Base-by-base conservation (phyloP, 371 early-diverging fungal genomes). In the Basidiobolus meristosporus region DNA sequence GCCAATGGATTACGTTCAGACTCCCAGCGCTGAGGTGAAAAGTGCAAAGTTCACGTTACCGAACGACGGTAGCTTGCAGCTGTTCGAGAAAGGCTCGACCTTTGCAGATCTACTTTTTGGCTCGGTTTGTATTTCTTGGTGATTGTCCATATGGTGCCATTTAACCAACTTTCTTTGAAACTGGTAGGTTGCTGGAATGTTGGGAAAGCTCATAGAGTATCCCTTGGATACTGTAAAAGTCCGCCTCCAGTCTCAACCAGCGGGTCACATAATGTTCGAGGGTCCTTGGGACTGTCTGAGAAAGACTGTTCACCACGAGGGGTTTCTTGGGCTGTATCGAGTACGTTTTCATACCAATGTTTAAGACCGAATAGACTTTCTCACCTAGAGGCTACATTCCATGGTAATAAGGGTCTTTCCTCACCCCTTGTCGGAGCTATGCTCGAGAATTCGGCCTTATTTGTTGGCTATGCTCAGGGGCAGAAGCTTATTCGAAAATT, bases 171-270 rank as follows among this genome's bases (percentile, higher is more conserved):
- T n/a, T n/a, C n/a, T n/a, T n/a, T n/a, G n/a, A n/a, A n/a, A n/a
- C n/a, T n/a, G n/a, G n/a, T 54, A 75, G 79, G 44, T 84, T 21
- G 78, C 90, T 6, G 95, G 95, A 28, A 74, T 90, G 57, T 64
- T 77, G 31, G 90, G 89, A 50, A 92, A 92, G 68, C 60, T 85
- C 43, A 77, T 90, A 39, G 95, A 96, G 56, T 89, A 82, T 53
- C 96, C 96, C 12, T 90, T 92, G 54, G 97, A 96, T 65, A 93
- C 97, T 1, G 66, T 96, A 57, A 96, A 96, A 48, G 91, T 91
- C 18, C 74, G 92, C 7, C 70, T 93, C 36, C 97, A 96, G 51
- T 76, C 87, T 1, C 83, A 84, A 52, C 82, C 89, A 0, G 48
- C 76, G 40, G 64, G 68, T 31, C 53, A 54, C 14, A 70, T 72